Evolutionary conservation across 2,329 filamentous ascomycete genomes (phyloP).

Genomic region (Calonectria multiphialidica): DNA sequence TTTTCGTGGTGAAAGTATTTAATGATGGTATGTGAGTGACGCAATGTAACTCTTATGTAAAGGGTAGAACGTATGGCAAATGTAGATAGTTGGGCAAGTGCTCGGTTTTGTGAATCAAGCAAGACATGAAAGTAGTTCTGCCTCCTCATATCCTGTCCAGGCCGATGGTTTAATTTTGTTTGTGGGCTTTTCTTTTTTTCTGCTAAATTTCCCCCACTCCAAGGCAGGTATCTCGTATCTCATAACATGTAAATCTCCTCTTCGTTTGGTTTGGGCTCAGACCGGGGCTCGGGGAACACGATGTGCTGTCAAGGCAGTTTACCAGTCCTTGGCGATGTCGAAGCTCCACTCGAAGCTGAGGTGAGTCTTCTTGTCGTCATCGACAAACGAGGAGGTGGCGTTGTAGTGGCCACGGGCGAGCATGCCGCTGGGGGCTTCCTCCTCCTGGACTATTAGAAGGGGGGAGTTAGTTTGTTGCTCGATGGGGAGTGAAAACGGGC

Average conservation of each 20-base stretch:
- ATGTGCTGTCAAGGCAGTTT: constrained; percentile 43
- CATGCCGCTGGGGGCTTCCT: constrained; percentile 94
- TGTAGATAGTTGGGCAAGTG: constrained; percentile 22
- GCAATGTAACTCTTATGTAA: constrained; percentile 30
- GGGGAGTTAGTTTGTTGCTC: constrained; percentile 2
- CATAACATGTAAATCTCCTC: constrained; percentile 39
- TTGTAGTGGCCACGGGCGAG: constrained; percentile 91
- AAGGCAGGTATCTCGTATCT: constrained; percentile 46
- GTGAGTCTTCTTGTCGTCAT: constrained; percentile 93
- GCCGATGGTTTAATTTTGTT: constrained; percentile 26
- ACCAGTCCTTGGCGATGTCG: constrained; percentile 97
- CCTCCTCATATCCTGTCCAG: constrained; percentile 22
- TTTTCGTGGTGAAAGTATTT: constrained; percentile 28
- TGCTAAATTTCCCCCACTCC: constrained; percentile 26
- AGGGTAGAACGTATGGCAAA: constrained; percentile 22
- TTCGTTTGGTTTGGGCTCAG: constrained; percentile 19
- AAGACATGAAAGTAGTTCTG: constrained; percentile 34
- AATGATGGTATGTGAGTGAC: constrained; percentile 20
- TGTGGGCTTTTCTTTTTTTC: constrained; percentile 18
- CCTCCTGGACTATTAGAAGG: constrained; percentile 77
- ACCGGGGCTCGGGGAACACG: neutral
- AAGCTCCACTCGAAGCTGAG: constrained; percentile 96
- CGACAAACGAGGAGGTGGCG: constrained; percentile 89
- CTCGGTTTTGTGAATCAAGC: constrained; percentile 29
- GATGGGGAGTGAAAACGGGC: neutral